phyloP scores from a whole-genome alignment of 1,139 yeast species.

The Kodamaea plutei region DNA sequence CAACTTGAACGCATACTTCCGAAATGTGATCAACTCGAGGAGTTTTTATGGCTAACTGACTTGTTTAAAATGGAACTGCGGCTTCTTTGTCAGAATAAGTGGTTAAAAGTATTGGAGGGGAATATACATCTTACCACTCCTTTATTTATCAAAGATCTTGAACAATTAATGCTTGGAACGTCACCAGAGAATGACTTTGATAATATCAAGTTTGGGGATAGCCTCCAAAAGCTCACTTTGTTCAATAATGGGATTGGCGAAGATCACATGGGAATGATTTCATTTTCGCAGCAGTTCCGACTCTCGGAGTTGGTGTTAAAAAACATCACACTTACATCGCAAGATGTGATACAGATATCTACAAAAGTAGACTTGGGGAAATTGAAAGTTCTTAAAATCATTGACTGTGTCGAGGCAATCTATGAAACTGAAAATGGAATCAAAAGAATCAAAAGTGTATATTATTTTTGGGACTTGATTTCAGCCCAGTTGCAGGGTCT shows the following conservation, averaged over 20 bases:
- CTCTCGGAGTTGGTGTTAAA: slow-evolving; percentile 6
- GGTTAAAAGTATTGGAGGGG: slow-evolving; percentile 10
- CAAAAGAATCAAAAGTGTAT: slow-evolving; percentile 10
- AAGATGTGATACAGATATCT: slow-evolving; percentile 4
- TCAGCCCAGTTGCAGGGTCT: slow-evolving; percentile 3
- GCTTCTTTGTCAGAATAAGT: slow-evolving; percentile 2
- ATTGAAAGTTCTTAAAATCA: slow-evolving; percentile 12
- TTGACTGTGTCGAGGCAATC: slow-evolving; percentile 20
- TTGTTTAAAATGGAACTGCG: slow-evolving; percentile 11
- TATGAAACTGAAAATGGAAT: slow-evolving; percentile 9
- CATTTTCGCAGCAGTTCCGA: background rate
- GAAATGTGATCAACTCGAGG: slow-evolving; percentile 8
- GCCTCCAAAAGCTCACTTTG: background rate
- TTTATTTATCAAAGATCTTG: slow-evolving; percentile 1
- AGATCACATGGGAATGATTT: too few relatives aligned
- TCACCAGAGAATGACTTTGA: background rate
- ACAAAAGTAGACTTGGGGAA: slow-evolving; percentile 2
- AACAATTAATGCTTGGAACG: background rate
- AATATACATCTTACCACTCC: slow-evolving; percentile 6
- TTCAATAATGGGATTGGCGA: too few relatives aligned
- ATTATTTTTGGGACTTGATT: slow-evolving; percentile 6
- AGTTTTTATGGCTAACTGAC: slow-evolving; percentile 14
- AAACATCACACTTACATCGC: slow-evolving; percentile 6
- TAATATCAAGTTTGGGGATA: background rate
- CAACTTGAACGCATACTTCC: slow-evolving; percentile 8